Base-by-base conservation (phyloP, 768 basidiomycete genomes). In the Calvatia gigantea region DNA sequence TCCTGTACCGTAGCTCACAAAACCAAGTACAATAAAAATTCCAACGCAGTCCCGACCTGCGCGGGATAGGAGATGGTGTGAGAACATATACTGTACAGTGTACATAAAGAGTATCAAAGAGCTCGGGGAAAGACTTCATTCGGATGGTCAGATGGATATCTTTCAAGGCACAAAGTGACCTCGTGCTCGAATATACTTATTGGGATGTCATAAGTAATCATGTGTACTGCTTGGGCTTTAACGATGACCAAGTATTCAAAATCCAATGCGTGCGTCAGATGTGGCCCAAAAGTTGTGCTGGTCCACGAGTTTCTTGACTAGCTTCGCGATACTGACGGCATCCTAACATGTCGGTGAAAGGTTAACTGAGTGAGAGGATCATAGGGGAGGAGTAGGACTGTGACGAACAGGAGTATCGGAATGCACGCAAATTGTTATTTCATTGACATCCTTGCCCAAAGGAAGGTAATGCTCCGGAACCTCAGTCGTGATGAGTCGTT, bases 361-460 rank as follows among this genome's bases (percentile, higher is more conserved):
- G 21, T 3, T 42, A 14, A 25, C 14, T 4, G 33, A 1, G 7
- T 60, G 29, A 29, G 32, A 25, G 47, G 42, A 12, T 3, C 19
- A 42, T 49, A 44, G 42, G 55, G 54, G 29, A 49, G 50, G 53
- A 29, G 53, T 37, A 50, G 50, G 53, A 29, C 52, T 37, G 48
- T 35, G 52, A 64, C 82, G 63, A 35, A 85, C 81, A 1, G 85
- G 82, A 0, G 82, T 85, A 54, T 86, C 84, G 0, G 83, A 85
- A 63, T 86, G 85, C 56, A 81, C 81, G 52, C 83, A 86, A 19
- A 86, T 85, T 3, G 84, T 79, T 0, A 86, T 80, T 49, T 82
- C 79, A 0, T 60, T 53, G 7, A 85, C 62, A 46, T 73, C 71
- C 4, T 69, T 64, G 4, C 75, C 76, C 2, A 84, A 66, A 2